A percentile compares a stretch with the other conserved stretches of the same genome.
phyloP scores from a whole-genome alignment of 1,139 yeast species.

The Keqinozyma sinolaborantium region DNA sequence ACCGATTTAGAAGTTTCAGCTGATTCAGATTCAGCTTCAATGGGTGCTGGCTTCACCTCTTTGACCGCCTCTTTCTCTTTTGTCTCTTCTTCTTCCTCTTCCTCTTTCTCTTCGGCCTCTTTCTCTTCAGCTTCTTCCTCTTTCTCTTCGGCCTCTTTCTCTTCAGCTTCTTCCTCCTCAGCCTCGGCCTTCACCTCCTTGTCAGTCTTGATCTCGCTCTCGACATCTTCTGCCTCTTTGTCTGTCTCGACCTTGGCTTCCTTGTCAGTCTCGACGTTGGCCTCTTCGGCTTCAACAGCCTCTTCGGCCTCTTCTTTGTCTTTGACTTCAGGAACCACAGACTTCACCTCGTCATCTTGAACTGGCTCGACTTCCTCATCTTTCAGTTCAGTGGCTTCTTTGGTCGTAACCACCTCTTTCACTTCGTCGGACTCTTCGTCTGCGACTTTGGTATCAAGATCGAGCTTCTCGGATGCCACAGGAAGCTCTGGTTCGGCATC shows the following conservation, averaged over 20 bases:
- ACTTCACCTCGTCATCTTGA: neutral
- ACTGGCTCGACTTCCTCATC: neutral
- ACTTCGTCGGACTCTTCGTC: no score
- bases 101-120: slow-evolving; percentile 2
- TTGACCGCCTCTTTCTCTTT: slow-evolving; percentile 1
- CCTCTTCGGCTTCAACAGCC: slow-evolving; percentile 1
- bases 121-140: slow-evolving; percentile 1
- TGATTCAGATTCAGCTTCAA: slow-evolving; percentile 1
- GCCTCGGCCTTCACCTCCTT: slow-evolving; percentile 1
- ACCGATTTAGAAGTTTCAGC: neutral
- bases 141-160: neutral
- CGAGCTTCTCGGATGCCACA: no score
- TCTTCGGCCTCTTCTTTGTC: neutral
- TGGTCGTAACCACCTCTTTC: slow-evolving; percentile 2
- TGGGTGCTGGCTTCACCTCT: slow-evolving; percentile 1
- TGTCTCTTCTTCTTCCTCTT: slow-evolving; percentile 1
- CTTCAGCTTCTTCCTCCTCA: slow-evolving; percentile 1
- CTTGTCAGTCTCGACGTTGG: slow-evolving; percentile 1
- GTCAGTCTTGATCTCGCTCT: slow-evolving; percentile 3
- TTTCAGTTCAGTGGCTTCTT: neutral
- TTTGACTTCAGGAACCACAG: neutral
- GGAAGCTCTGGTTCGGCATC: no score
- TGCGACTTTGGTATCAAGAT: no score
- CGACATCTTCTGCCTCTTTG: slow-evolving; percentile 8
- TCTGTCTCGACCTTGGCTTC: slow-evolving; percentile 3